Base-by-base conservation (phyloP, 106 monocot genomes). In the Narthecium ossifragum region DNA sequence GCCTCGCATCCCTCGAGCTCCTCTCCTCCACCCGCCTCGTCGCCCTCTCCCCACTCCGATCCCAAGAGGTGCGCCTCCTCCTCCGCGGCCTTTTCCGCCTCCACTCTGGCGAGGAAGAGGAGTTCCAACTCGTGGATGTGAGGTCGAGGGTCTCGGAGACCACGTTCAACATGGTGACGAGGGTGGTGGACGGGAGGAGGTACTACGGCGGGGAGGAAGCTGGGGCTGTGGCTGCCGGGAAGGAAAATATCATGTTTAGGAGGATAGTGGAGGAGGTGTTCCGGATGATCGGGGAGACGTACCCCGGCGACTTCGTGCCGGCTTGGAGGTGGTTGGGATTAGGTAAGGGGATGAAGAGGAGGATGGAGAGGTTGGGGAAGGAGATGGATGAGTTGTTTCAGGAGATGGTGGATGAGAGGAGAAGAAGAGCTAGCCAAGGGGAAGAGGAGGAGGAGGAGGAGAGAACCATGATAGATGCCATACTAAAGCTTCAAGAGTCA, bases 291-390 rank as follows among this genome's bases (percentile, higher is more conserved):
- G 61, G 38, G 12, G 61, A 34, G 27, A 36, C 67, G 0, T 66
- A 57, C 29, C 11, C 61, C 11, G 60, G 47, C 32, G 72, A 78
- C 26, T 72, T 72, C 62, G 8, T 79, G 41, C 73, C 73, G 15
- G 3, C 9, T 2, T 9, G 1, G 49, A 49, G 23, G 49, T 49
- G 18, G 23, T 0, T 49, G 49, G 7, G 23, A 1, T 6, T 49
- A 1, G 23, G 23, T 3, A n/a, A n/a, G n/a, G 49, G 49, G 4
- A 8, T 22, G 5, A 9, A 20, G 20, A 14, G 41, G 26, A 14
- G 38, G 45, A 8, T 78, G 21, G 72, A 50, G 3, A 43, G 43
- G 18, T 43, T 43, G 43, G 43, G 2, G 43, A 6, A 43, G 11
- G 43, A 43, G 43, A 11, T 43, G 43, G 43, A 43, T 43, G 11